A percentile compares a stretch with the other conserved stretches of the same genome.
phyloP scores from a whole-genome alignment of 2,329 filamentous ascomycete genomes.

The Sclerotinia subarctica region DNA sequence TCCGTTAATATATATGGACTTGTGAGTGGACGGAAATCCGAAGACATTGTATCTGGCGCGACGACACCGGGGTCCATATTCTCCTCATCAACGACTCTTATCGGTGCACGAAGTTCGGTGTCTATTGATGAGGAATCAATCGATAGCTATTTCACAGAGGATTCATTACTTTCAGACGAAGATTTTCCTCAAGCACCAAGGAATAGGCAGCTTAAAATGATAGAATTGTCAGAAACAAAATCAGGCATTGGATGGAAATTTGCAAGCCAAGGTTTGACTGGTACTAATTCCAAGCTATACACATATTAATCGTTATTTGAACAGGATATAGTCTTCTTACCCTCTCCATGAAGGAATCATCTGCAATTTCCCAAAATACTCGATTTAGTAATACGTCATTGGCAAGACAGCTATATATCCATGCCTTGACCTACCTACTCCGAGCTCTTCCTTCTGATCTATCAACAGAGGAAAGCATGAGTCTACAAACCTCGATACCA shows the following conservation, averaged over 20 bases:
- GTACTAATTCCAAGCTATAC: not conserved
- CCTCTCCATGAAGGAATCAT: slow-evolving; percentile 46
- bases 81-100: slow-evolving; percentile 28
- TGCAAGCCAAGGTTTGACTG: slow-evolving; percentile 45
- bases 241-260: slow-evolving; percentile 50
- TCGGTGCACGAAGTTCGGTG: slow-evolving; percentile 5
- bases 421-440: slow-evolving; percentile 62
- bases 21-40: slow-evolving; percentile 20
- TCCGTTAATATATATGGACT: slow-evolving; percentile 39
- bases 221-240: slow-evolving; percentile 30
- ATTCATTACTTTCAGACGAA: slow-evolving; percentile 28
- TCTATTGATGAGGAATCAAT: slow-evolving; percentile 1
- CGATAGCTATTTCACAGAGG: slow-evolving; percentile 23
- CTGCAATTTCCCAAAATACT: slow-evolving; percentile 33
- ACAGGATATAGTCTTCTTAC: slow-evolving; percentile 48
- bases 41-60: slow-evolving; percentile 36
- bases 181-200: slow-evolving; percentile 17
- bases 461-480: slow-evolving; percentile 51
- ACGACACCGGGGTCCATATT: slow-evolving; percentile 32
- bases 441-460: slow-evolving; percentile 58
- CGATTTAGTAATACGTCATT: slow-evolving; percentile 44
- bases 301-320: not conserved
- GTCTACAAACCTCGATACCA: slow-evolving; percentile 52
- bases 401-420: slow-evolving; percentile 61
- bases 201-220: slow-evolving; percentile 23